Percentiles rank a stretch among this genome's conserved stretches.
Evolutionary conservation across 345 rosid genomes (phyloP).

Genomic region (Camelina laxa): DNA sequence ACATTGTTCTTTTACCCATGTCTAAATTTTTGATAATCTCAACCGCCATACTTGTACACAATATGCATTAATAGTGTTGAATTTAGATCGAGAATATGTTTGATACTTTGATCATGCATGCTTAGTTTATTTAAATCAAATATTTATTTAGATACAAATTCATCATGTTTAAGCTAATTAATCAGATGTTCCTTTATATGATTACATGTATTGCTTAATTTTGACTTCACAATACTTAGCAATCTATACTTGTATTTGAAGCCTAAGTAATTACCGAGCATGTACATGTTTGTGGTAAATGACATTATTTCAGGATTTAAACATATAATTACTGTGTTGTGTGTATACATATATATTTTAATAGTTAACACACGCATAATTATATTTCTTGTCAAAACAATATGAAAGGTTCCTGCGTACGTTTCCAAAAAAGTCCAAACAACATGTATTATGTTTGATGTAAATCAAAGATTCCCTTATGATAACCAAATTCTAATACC

Average conservation of each 20-base stretch:
- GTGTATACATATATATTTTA: no score
- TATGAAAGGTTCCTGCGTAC: slow-evolving; percentile 12
- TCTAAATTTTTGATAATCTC: background rate
- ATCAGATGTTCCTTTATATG: slow-evolving; percentile 15
- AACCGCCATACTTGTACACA: background rate
- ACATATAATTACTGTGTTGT: background rate
- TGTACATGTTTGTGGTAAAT: slow-evolving; percentile 7
- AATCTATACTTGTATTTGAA: slow-evolving; percentile 28
- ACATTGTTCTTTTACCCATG: background rate
- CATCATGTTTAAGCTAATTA: background rate
- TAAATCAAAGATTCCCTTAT: slow-evolving; percentile 8
- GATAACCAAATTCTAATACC: background rate
- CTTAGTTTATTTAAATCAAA: background rate
- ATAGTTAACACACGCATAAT: slow-evolving; percentile 8
- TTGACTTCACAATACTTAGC: slow-evolving; percentile 16
- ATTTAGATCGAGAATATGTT: background rate
- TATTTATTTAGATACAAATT: background rate
- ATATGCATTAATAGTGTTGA: background rate
- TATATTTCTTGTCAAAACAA: slow-evolving; percentile 5
- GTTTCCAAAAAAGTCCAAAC: slow-evolving; percentile 1
- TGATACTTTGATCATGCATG: no score
- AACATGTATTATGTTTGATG: slow-evolving; percentile 13
- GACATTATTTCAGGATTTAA: background rate
- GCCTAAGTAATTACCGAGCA: background rate
- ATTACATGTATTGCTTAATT: slow-evolving; percentile 28